Evolutionary conservation across 192 early-diverging fungal species (phyloP), one percentile per base, ranked within the genome.

Genomic region (Mortierella alpina): DNA sequence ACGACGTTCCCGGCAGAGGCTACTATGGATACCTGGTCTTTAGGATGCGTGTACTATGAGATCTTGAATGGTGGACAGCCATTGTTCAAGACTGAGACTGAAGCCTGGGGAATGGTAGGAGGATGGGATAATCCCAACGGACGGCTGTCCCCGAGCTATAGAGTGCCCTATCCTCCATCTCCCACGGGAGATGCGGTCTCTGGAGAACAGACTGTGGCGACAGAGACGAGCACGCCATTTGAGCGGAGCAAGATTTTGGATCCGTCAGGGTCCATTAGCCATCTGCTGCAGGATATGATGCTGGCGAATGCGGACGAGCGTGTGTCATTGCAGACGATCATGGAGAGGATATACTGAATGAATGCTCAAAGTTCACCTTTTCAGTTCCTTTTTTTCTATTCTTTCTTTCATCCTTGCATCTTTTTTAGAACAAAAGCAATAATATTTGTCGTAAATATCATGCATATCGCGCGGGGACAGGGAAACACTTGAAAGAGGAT

Each of bases 21-120:
- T 15, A 59, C 45, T 23, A 80, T 80, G 77, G 77, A 80, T 20
- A 72, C 70, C 2, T 80, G 77, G 77, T 72, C 77, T 0, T 23
- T 80, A n/a, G 77, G 77, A 2, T 80, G 77, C 47, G 70, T 80
- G 4, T 80, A 80, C 42, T 80, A 80, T 47, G 77, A 80, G 48
- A 55, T 80, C 31, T 18, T 80, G 65, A 72, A 46, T 4, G 77
- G 72, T 22, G 48, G 65, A 0, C 66, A 59, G 22, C 59, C 77
- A 1, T 65, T 80, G 39, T 80, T 80, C 55, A 52, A 20, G 7
- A 72, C 65, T 4, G 70, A 72, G 23, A 53, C 77, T 8, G 77
- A 80, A n/a, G 69, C 77, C 4, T 80, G 77, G 77, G 53, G n/a
- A 9, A 17, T 80, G 12, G 51, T 80, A 0, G 77, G 77, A 12